phyloP scores from a whole-genome alignment of 176 grass and related monocot species.

The Ensete ventricosum region DNA sequence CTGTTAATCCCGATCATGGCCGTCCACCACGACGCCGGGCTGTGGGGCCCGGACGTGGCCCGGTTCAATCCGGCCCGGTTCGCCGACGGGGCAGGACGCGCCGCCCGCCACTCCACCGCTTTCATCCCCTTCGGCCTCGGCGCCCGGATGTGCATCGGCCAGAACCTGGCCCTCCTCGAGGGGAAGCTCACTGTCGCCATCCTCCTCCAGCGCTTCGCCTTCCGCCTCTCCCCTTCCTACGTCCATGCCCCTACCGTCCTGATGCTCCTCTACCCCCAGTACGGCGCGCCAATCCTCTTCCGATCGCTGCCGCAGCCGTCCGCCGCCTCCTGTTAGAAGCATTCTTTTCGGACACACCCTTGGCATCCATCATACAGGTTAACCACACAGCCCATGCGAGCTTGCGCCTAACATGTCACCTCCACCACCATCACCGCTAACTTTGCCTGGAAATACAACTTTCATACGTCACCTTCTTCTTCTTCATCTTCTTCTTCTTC shows the following conservation, averaged over 20 bases:
- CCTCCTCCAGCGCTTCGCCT: conserved; percentile 74
- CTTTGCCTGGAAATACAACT: not conserved
- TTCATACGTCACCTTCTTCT: not conserved
- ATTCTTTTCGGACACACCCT: not conserved
- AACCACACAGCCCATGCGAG: no score
- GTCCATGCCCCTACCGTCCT: conserved; percentile 89
- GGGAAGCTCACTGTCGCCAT: conserved; percentile 75
- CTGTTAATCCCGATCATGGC: conserved; percentile 95
- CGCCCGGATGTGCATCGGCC: conserved; percentile 92
- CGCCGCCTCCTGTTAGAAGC: not conserved
- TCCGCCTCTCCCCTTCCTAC: conserved; percentile 79
- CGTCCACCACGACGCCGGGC: conserved; percentile 74
- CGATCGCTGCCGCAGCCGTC: conserved; percentile 25
- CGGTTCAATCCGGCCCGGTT: conserved; percentile 90
- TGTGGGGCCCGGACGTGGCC: conserved; percentile 73
- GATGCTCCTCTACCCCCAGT: conserved; percentile 98
- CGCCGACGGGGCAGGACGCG: conserved; percentile 39
- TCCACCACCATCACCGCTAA: not conserved
- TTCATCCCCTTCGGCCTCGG: conserved; percentile 99
- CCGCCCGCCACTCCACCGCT: conserved; percentile 59
- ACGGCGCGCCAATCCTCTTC: conserved; percentile 80
- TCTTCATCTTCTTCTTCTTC: not conserved
- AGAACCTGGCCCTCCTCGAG: conserved; percentile 90
- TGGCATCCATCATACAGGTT: no score
- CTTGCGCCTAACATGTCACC: no score